Evolutionary conservation across 768 basidiomycete genomes (phyloP), one percentile per base, ranked within the genome.

Genomic region (Termitomyces sp.): DNA sequence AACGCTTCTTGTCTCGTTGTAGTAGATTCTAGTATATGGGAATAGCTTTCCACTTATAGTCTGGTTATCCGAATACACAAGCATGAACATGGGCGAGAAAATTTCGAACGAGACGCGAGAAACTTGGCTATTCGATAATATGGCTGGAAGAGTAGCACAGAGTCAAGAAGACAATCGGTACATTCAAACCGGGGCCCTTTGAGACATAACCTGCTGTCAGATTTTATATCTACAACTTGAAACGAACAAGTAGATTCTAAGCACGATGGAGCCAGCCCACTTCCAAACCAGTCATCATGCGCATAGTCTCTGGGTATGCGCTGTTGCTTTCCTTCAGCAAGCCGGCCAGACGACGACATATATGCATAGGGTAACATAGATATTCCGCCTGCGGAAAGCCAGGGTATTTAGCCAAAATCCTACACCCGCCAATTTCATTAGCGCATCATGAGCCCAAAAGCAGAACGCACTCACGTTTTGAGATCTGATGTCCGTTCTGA

Each of bases 371-470:
- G 64, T 98, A 97, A 32, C 81, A 84, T 9, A 97, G 73, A 57
- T 87, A 83, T 68, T 98, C 94, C n/a, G 91, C 88, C 66, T 93
- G 91, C 9, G 88, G 86, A 66, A 93, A 92, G 18, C 87, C 85
- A 32, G 90, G 89, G 66, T 91, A 89, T 60, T 78, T 85, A 63
- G 84, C 74, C 54, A 89, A 61, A 29, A 86, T 73, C 46, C 83
- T 88, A 52, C 7, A 64, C 44, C 36, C 41, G 6, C 54, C 3
- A 20, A 41, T 33, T 53, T 18, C 22, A 53, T 58, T 36, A 58
- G 53, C 12, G 11, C 35, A 23, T n/a, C 20, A 23, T 6, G 35
- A 18, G 11, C 25, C 18, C 1, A 6, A 27, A 49, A n/a, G 23
- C 12, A 3, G 23, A 27, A 1, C n/a, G 12, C 23, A 70, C 74